Evolutionary conservation across 2,329 filamentous ascomycete genomes (phyloP), one percentile per base, ranked within the genome.

Genomic region (Thelonectria olida): DNA sequence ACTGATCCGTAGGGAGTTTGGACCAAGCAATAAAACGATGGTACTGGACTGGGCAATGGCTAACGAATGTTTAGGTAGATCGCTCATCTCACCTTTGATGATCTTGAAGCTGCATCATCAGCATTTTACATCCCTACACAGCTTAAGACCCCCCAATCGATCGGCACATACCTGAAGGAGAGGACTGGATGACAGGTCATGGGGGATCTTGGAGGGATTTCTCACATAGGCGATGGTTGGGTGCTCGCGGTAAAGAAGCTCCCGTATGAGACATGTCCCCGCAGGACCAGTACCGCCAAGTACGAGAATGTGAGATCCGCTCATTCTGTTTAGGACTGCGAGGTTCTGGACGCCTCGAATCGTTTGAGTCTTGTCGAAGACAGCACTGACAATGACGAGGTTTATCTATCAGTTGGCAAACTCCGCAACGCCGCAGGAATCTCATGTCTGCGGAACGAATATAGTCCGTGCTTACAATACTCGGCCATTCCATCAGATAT

Each of bases 271-370:
- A 44, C 68, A 72, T 20, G 75, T 71, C 2, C 74, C 75, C 0
- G 73, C 65, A 6, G 75, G 75, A 3, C 74, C 74, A 3, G 74
- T 76, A 12, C 63, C 73, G 3, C 75, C 74, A n/a, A 77, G 63
- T 5, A 75, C 69, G 7, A 77, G 69, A 12, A 74, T 61, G 7
- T 31, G 28, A 10, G 28, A 10, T 31, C 28, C 23, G 15, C 17
- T 48, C 20, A 15, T 34, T 1, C 41, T 53, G 25, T 48, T 48
- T 10, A 41, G 22, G 12, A 51, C 54, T 19, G 47, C 47, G 51
- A 38, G 51, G 22, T 20, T 8, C 9, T 31, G 9, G 28, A 31
- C 10, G 31, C 7, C 22, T 27, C 3, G 17, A 19, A 19, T 58
- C 41, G 4, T 27, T 38, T 23, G 5, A 13, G 12, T n/a, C 42